A percentile compares a stretch with the other conserved stretches of the same genome.
phyloP scores from a whole-genome alignment of 73 alveolate species.

The Durusdinium trenchii region DNA sequence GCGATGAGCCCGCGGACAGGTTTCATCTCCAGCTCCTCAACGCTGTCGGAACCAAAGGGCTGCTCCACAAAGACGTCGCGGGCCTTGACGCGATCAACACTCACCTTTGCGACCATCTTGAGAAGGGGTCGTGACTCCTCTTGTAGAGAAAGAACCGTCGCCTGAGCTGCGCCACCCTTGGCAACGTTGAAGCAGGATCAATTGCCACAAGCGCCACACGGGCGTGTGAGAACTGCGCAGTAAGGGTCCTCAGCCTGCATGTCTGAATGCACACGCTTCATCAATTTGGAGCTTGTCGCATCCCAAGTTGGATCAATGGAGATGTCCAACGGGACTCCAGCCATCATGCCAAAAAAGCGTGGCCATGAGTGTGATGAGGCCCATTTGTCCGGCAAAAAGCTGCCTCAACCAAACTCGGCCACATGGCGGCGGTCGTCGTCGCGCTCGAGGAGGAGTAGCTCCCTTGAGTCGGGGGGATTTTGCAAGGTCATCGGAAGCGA shows the following conservation, averaged over 20 bases:
- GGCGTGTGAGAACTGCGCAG: neutral
- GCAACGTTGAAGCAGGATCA: neutral
- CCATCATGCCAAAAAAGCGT: too few relatives aligned
- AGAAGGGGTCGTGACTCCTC: neutral
- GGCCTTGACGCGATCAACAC: neutral
- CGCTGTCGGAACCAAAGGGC: neutral
- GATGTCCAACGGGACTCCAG: too few relatives aligned
- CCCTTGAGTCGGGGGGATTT: too few relatives aligned
- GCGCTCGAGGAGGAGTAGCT: too few relatives aligned
- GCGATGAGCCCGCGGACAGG: neutral
- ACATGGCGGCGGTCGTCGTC: too few relatives aligned
- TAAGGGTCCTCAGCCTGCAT: slow-evolving; percentile 18
- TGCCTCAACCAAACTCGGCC: too few relatives aligned
- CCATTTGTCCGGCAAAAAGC: too few relatives aligned
- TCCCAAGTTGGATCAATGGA: too few relatives aligned
- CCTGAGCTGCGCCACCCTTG: neutral
- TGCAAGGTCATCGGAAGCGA: too few relatives aligned
- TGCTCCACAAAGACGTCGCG: neutral
- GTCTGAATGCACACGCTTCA: too few relatives aligned
- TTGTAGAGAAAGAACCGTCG: neutral
- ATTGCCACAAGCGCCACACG: neutral
- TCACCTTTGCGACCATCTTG: neutral
- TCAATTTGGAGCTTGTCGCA: too few relatives aligned
- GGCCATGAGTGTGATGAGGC: too few relatives aligned
- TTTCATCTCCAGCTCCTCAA: neutral